phyloP scores from a whole-genome alignment of 2,329 filamentous ascomycete genomes.

The Aspergillus calidoustus region DNA sequence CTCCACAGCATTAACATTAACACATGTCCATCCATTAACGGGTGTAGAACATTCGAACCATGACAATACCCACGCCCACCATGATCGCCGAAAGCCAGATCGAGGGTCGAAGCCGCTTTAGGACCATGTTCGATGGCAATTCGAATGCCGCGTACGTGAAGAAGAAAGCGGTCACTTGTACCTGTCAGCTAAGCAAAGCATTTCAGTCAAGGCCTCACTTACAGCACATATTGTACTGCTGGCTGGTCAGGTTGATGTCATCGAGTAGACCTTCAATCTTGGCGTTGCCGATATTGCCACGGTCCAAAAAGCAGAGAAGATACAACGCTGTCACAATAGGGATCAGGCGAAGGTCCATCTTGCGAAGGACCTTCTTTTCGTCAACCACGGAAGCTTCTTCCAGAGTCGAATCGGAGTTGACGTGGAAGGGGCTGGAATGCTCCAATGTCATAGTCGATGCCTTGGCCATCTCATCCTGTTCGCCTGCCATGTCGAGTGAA shows the following conservation, averaged over 20 bases:
- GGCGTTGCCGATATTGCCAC: constrained; percentile 43
- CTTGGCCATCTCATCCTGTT: too few species aligned
- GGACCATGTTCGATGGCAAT: constrained; percentile 29
- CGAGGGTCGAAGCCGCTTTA: constrained; percentile 35
- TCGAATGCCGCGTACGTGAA: constrained; percentile 30
- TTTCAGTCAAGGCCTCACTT: background rate
- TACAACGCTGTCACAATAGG: constrained; percentile 35
- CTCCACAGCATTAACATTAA: background rate
- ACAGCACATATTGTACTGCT: constrained; percentile 38
- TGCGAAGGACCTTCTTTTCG: constrained; percentile 20
- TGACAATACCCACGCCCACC: constrained; percentile 53
- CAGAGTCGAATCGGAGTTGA: too few species aligned
- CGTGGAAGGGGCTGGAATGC: too few species aligned
- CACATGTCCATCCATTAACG: background rate
- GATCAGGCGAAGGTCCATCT: constrained; percentile 35
- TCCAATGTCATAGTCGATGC: too few species aligned
- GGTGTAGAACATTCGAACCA: constrained; percentile 27
- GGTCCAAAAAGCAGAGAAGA: constrained; percentile 38
- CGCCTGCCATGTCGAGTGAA: too few species aligned
- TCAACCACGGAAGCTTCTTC: too few species aligned
- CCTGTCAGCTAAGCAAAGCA: background rate
- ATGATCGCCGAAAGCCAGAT: constrained; percentile 36
- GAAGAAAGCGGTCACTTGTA: constrained; percentile 37
- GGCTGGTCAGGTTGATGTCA: constrained; percentile 34
- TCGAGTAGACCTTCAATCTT: constrained; percentile 37